Percentiles rank a stretch among this genome's conserved stretches.
Evolutionary conservation across 768 basidiomycete genomes (phyloP).

Genomic region (Psilocybe cyanescens): DNA sequence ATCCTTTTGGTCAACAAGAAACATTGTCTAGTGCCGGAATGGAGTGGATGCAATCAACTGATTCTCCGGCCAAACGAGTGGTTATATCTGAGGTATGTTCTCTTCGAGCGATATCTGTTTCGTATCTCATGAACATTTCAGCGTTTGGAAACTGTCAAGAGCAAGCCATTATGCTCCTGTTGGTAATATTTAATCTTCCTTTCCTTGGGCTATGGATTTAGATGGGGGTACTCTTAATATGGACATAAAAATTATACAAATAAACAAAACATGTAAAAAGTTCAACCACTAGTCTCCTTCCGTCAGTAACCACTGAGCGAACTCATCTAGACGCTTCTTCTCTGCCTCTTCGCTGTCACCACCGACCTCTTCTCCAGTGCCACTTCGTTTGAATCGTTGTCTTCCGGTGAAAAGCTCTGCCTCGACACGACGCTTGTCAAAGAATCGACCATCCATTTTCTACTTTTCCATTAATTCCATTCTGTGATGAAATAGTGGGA

Average conservation of each 20-base stretch:
- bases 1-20: constrained; percentile 36
- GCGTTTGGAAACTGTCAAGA: constrained; percentile 77
- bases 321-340: constrained; percentile 84
- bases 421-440: constrained; percentile 81
- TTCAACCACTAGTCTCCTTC: constrained; percentile 66
- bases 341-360: constrained; percentile 76
- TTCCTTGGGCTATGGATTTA: constrained; percentile 14
- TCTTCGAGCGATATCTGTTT: neutral
- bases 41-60: constrained; percentile 51
- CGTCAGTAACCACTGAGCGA: constrained; percentile 84
- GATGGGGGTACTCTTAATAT: constrained; percentile 21
- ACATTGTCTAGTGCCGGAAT: constrained; percentile 37
- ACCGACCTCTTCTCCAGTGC: constrained; percentile 62
- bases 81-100: constrained; percentile 74
- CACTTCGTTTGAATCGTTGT: constrained; percentile 80
- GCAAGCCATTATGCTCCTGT: constrained; percentile 71
- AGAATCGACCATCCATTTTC: constrained; percentile 96
- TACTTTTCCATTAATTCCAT: constrained; percentile 31
- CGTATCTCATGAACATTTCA: constrained; percentile 28
- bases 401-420: constrained; percentile 84
- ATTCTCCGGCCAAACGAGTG: constrained; percentile 50
- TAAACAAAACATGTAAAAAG: neutral
- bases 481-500: neutral
- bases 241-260: constrained; percentile 8
- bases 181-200: constrained; percentile 47